Evolutionary conservation across 208 protist genomes (phyloP).

Genomic region (Trypanosoma theileri): DNA sequence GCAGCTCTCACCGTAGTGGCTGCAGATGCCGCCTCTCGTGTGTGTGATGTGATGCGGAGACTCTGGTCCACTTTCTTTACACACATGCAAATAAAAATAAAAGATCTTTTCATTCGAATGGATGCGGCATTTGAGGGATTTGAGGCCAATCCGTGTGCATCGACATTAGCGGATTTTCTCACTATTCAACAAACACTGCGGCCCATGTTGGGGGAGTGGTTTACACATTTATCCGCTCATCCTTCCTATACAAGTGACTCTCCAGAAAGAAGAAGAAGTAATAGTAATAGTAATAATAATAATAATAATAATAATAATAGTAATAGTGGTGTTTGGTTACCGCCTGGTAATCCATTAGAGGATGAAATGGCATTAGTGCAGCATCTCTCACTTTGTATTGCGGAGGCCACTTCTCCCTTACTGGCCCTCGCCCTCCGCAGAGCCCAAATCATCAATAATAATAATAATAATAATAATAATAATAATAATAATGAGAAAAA

Average conservation of each 20-base stretch:
- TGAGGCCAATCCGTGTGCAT: constrained; percentile 14
- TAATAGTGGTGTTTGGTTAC: not conserved
- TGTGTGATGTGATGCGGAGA: constrained; percentile 21
- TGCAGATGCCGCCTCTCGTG: constrained; percentile 9
- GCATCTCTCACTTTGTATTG: constrained; percentile 23
- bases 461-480: too few species aligned
- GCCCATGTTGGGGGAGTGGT: not conserved
- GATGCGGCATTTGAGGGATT: constrained; percentile 15
- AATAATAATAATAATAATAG: not conserved
- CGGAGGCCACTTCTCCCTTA: constrained; percentile 19
- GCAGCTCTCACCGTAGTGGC: not conserved
- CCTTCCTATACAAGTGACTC: too few species aligned
- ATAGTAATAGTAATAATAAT: constrained; percentile 10
- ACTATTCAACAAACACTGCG: constrained; percentile 1
- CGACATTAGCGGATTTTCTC: constrained; percentile 23
- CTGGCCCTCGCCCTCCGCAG: constrained; percentile 6
- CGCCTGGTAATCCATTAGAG: constrained; percentile 24
- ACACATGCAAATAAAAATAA: constrained; percentile 8
- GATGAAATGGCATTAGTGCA: constrained; percentile 9
- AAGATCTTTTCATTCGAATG: constrained; percentile 1
- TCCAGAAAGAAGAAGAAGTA: not conserved
- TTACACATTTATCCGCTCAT: too few species aligned
- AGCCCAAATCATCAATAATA: too few species aligned
- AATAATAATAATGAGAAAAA: not conserved
- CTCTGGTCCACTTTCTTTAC: constrained; percentile 23